A percentile compares a stretch with the other conserved stretches of the same genome.
These are phyloP conservation scores for Atractiella rhizophila DNA, from an alignment of 768 basidiomycete species.

Conservation along the genomic window DNA sequence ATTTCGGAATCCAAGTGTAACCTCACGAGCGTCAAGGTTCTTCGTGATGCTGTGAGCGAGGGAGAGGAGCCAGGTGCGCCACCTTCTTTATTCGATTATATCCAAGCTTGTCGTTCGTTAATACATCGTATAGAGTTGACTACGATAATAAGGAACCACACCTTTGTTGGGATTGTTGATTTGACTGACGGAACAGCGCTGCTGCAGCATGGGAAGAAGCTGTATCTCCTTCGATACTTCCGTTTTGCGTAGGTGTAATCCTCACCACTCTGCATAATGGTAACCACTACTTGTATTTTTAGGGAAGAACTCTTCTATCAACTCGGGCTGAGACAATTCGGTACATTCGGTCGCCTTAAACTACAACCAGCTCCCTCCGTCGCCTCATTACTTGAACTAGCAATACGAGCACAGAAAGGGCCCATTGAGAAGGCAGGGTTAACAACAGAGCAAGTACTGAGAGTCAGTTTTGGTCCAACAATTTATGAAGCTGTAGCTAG, in stretches of 20 bases:
- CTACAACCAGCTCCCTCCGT: constrained; percentile 61
- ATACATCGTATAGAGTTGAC: constrained; percentile 33
- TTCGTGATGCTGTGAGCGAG: constrained; percentile 28
- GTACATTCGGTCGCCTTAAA: constrained; percentile 45
- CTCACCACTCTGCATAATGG: not conserved
- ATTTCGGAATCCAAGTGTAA: constrained; percentile 52
- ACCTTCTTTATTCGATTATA: not conserved
- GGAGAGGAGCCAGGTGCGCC: constrained; percentile 46
- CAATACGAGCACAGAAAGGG: constrained; percentile 45
- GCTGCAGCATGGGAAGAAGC: constrained; percentile 61
- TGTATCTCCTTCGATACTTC: constrained; percentile 72
- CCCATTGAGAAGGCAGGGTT: constrained; percentile 29
- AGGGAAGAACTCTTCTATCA: constrained; percentile 94
- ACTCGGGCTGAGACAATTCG: constrained; percentile 71
- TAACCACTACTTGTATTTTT: no score
- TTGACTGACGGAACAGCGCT: constrained; percentile 44
- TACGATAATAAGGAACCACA: constrained; percentile 62
- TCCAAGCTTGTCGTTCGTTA: not conserved
- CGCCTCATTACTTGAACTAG: constrained; percentile 44
- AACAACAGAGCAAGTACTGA: constrained; percentile 36
- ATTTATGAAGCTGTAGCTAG: not conserved
- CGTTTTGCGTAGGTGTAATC: constrained; percentile 41
- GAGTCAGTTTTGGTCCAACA: constrained; percentile 28
- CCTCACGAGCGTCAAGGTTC: constrained; percentile 42
- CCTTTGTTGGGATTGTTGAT: constrained; percentile 79